Percentiles rank a stretch among this genome's conserved stretches.
phyloP scores from a whole-genome alignment of 2,329 filamentous ascomycete genomes.

The Eutypa lata region DNA sequence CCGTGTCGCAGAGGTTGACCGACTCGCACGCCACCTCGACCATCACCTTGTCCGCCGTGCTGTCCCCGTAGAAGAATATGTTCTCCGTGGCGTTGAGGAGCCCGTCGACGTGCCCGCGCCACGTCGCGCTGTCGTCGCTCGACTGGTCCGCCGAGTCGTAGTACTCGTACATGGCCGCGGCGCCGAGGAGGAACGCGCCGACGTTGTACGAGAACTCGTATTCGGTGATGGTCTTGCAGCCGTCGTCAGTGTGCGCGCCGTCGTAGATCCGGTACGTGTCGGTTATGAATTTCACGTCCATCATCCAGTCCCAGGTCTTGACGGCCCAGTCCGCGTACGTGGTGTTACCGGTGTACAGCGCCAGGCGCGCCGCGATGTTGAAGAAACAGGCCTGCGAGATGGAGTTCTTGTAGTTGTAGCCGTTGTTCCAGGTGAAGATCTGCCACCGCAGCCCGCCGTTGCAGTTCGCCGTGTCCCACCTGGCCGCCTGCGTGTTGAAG shows the following conservation, averaged over 20 bases:
- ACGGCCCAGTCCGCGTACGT: slow-evolving; percentile 79
- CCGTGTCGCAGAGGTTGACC: slow-evolving; percentile 57
- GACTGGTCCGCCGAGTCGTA: slow-evolving; percentile 25
- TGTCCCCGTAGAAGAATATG: slow-evolving; percentile 51
- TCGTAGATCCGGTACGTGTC: slow-evolving; percentile 60
- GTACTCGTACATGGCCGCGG: slow-evolving; percentile 68
- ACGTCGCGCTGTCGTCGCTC: slow-evolving; percentile 41
- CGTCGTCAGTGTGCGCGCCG: slow-evolving; percentile 53
- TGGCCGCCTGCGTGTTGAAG: slow-evolving; percentile 73
- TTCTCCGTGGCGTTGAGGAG: slow-evolving; percentile 51
- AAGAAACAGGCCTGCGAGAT: slow-evolving; percentile 64
- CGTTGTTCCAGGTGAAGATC: slow-evolving; percentile 78
- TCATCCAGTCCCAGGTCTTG: slow-evolving; percentile 69
- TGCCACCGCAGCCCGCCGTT: slow-evolving; percentile 81
- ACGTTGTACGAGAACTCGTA: slow-evolving; percentile 71
- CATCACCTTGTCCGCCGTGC: slow-evolving; percentile 51
- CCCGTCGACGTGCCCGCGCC: slow-evolving; percentile 57
- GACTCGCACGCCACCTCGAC: slow-evolving; percentile 64
- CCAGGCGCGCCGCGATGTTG: slow-evolving; percentile 63
- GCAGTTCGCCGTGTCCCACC: slow-evolving; percentile 70
- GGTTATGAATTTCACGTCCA: slow-evolving; percentile 54
- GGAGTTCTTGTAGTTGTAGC: slow-evolving; percentile 74
- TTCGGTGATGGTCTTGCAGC: slow-evolving; percentile 56
- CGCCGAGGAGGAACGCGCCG: slow-evolving; percentile 63
- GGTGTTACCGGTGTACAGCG: slow-evolving; percentile 71